Evolutionary conservation across 805 yeast genomes (phyloP).

Genomic region (Huiozyma sinensis): DNA sequence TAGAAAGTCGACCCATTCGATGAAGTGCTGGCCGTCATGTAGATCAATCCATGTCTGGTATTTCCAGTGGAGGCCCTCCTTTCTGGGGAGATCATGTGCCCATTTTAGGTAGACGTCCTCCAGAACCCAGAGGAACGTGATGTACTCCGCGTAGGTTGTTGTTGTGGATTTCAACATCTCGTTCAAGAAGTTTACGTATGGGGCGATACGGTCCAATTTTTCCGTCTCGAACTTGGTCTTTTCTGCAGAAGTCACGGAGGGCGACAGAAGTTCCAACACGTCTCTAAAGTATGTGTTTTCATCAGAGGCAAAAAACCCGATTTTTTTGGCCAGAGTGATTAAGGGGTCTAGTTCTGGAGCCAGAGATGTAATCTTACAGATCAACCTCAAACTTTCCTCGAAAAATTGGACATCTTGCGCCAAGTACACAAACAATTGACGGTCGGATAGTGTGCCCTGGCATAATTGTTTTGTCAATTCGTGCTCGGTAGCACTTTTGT

Average conservation of each 20-base stretch:
- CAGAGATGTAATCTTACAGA: conserved; percentile 36
- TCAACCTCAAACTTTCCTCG: conserved; percentile 32
- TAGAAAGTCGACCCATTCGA: conserved; percentile 39
- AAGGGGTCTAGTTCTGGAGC: conserved; percentile 33
- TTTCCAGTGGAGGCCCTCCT: conserved; percentile 32
- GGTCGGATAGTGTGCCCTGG: conserved; percentile 35
- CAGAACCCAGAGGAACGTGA: conserved; percentile 37
- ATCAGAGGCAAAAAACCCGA: conserved; percentile 39
- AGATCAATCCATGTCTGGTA: conserved; percentile 42
- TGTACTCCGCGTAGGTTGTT: conserved; percentile 30
- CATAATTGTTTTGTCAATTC: conserved; percentile 36
- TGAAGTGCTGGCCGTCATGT: conserved; percentile 40
- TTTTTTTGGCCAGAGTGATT: conserved; percentile 37
- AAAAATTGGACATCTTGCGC: conserved; percentile 42
- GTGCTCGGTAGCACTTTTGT: conserved; percentile 29
- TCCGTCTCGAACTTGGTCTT: conserved; percentile 5
- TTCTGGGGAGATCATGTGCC: conserved; percentile 34
- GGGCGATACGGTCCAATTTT: conserved; percentile 19
- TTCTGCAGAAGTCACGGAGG: conserved; percentile 7
- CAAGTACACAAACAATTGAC: conserved; percentile 34
- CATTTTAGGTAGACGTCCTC: conserved; percentile 43
- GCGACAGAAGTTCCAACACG: conserved; percentile 20
- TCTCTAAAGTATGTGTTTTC: conserved; percentile 40
- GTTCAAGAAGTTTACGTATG: conserved; percentile 30
- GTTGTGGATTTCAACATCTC: conserved; percentile 23